phyloP scores from a whole-genome alignment of 2,329 filamentous ascomycete species.

The Beauveria sp. region DNA sequence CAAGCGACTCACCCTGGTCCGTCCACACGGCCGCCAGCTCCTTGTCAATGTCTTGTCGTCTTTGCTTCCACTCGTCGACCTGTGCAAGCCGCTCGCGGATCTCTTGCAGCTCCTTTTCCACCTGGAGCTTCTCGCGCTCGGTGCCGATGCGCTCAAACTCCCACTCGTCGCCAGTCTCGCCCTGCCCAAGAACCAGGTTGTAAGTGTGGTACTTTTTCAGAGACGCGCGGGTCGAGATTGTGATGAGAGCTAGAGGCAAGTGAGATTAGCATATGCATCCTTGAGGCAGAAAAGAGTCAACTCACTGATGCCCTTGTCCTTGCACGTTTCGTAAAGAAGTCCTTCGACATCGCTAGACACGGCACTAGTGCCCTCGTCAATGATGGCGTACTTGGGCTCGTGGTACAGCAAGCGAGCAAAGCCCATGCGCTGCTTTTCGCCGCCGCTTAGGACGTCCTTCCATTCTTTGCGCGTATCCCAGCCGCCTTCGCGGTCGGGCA shows the following conservation, averaged over 20 bases:
- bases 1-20: conserved; percentile 40
- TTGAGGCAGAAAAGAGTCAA: background rate
- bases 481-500: conserved; percentile 85
- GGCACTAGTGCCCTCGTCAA: conserved; percentile 92
- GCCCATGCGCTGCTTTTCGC: conserved; percentile 93
- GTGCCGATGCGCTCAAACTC: conserved; percentile 91
- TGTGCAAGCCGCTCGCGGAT: conserved; percentile 70
- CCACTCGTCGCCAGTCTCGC: conserved; percentile 78
- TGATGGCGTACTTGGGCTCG: conserved; percentile 86
- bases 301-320: conserved; percentile 87
- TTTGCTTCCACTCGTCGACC: conserved; percentile 75
- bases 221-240: conserved; percentile 87
- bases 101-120: conserved; percentile 84
- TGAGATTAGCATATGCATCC: conserved; percentile 14
- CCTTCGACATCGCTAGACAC: conserved; percentile 94
- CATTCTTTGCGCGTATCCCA: conserved; percentile 97
- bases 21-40: conserved; percentile 65
- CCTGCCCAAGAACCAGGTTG: conserved; percentile 77
- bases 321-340: conserved; percentile 83
- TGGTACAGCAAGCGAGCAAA: conserved; percentile 90
- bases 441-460: conserved; percentile 96
- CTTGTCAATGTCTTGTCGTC: conserved; percentile 71
- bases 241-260: conserved; percentile 65
- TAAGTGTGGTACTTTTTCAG: conserved; percentile 94
- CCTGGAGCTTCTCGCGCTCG: conserved; percentile 82